Conservation (phyloP, 2,329 filamentous ascomycete species). For the Neoscytalidium dimidiatum region DNA sequence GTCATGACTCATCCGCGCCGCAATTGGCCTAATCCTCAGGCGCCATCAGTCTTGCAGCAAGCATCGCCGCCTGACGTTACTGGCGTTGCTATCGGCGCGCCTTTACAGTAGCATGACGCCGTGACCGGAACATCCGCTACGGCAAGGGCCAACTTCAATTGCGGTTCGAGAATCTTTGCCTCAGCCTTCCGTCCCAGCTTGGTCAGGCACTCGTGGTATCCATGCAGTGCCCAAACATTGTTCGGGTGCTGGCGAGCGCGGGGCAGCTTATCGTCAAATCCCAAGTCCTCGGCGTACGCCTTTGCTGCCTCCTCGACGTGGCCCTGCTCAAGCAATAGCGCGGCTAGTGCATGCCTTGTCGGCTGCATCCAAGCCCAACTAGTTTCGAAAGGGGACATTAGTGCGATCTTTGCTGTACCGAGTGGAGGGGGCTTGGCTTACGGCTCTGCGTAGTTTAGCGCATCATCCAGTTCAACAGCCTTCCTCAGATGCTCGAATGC, state of each 20-base stretch:
- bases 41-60: not conserved
- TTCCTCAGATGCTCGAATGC: slow-evolving; percentile 63
- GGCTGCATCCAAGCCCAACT: slow-evolving; percentile 78
- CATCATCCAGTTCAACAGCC: slow-evolving; percentile 63
- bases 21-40: no score
- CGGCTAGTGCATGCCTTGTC: slow-evolving; percentile 69
- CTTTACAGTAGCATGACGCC: slow-evolving; percentile 59
- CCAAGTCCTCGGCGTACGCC: slow-evolving; percentile 44
- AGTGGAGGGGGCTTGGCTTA: not conserved
- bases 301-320: slow-evolving; percentile 38
- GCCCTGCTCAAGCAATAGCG: slow-evolving; percentile 69
- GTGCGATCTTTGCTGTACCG: not conserved
- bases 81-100: not conserved
- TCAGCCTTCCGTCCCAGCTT: slow-evolving; percentile 54
- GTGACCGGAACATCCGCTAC: slow-evolving; percentile 61
- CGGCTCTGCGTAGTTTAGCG: slow-evolving; percentile 70
- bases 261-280: slow-evolving; percentile 55
- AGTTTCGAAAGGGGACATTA: not conserved
- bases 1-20: no score
- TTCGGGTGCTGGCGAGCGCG: slow-evolving; percentile 67
- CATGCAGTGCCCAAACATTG: slow-evolving; percentile 76
- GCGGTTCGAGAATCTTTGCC: slow-evolving; percentile 49
- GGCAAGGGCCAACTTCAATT: slow-evolving; percentile 55
- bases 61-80: not conserved
- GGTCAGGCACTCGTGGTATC: slow-evolving; percentile 69